These are phyloP conservation scores for Coccomyxa sp. DNA, from an alignment of 139 green algal species.

Conservation along the genomic window DNA sequence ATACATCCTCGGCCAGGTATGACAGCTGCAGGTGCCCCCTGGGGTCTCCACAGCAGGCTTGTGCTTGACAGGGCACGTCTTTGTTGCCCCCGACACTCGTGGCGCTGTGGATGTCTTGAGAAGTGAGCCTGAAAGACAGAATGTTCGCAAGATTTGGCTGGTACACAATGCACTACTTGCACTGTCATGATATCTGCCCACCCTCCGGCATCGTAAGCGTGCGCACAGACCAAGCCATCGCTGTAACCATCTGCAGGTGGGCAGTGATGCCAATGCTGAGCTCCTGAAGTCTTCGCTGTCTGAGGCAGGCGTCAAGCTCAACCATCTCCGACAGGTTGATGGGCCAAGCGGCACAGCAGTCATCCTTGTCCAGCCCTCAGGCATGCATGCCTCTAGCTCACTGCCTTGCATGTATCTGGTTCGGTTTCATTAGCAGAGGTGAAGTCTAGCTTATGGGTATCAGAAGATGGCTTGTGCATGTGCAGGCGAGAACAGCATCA, in stretches of 20 bases:
- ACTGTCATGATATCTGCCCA: no score
- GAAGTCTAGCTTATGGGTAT: no score
- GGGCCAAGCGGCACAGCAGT: conserved; percentile 72
- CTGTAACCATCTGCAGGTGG: conserved; percentile 45
- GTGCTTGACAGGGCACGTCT: background rate
- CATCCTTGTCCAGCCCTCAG: conserved; percentile 70
- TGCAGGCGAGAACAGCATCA: conserved; percentile 83
- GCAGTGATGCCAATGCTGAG: conserved; percentile 66
- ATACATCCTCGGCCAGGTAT: conserved; percentile 66
- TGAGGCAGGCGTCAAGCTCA: conserved; percentile 44
- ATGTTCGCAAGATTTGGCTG: no score
- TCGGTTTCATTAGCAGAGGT: no score
- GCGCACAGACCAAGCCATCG: no score
- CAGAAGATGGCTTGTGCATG: background rate
- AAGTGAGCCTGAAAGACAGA: no score
- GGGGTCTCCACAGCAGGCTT: background rate
- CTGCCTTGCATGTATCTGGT: background rate
- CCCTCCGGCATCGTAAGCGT: no score
- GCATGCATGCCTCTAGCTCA: background rate
- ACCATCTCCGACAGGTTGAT: conserved; percentile 44
- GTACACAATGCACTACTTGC: no score
- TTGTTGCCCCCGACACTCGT: no score
- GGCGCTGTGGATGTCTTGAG: no score
- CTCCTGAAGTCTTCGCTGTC: conserved; percentile 49
- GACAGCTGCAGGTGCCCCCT: background rate